Evolutionary conservation across 73 alveolate species (phyloP), one percentile per base, ranked within the genome.

Genomic region (Stentor coeruleus): DNA sequence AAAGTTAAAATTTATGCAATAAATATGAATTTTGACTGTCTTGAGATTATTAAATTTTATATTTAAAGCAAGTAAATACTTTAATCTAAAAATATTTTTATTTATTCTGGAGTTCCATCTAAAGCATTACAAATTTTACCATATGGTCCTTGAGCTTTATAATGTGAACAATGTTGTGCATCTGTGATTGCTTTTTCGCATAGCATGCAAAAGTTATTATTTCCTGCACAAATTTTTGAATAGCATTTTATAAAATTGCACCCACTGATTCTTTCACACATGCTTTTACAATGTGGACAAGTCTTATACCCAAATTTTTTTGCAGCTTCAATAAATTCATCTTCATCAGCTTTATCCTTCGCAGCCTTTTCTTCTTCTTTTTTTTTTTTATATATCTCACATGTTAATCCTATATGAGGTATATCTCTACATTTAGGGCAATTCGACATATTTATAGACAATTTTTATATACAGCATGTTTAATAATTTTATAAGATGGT

Each of bases 131-230:
- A 81, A 11, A 26, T 26, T 31, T 58, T 73, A 1, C 82, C 87
- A 35, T 26, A 81, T 2, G 87, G 87, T 28, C 87, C 87, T n/a
- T 59, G 30, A 38, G 30, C 33, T 59, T 26, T 59, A 81, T 59
- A 81, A 59, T 81, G 87, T 14, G 84, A 28, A 37, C 26, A 81
- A 81, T 81, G 87, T 28, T 81, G 73, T 2, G 37, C 15, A 4
- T 30, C 20, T 3, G 3, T n/a, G 20, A 81, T 35, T 30, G 72
- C 31, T 35, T 59, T 59, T 3, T 49, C 82, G 82, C 79, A 66
- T 1, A 20, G 40, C n/a, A 66, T 28, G 33, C 79, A 66, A 66
- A 66, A 66, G 37, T 66, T 20, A 28, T 66, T 66, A 26, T 20
- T 31, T 66, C 79, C 79, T 66, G 26, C 33, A 31, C 79, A 66